Evolutionary conservation across 2,329 filamentous ascomycete species (phyloP), one percentile per base, ranked within the genome.

Genomic region (Trichoderma arundinaceum): DNA sequence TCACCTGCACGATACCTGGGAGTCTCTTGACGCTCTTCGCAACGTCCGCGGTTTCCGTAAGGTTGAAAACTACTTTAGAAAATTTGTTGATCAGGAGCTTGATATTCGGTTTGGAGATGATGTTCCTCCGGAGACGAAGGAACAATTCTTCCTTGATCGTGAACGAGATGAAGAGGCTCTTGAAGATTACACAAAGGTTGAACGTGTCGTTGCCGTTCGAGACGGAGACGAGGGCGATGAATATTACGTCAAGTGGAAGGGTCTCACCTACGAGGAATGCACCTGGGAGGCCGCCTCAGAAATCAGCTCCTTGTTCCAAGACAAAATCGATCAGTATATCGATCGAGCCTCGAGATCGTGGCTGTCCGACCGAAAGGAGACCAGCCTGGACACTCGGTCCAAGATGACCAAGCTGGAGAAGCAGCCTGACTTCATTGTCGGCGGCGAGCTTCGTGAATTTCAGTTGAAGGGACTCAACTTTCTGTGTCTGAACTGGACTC

Each of bases 201-300:
- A 99, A 77, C 88, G 95, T 72, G 90, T 99, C 66, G 97, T 99
- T 72, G 91, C 92, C 62, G 86, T 90, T 66, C 89, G 91, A 68
- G 88, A 92, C 66, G 90, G 90, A 28, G 92, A 95, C 13, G 90
- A 91, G 8, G 92, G 88, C 56, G 87, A 87, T 0, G 92, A 98
- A 76, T 99, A 99, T 77, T 92, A 89, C 69, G 90, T 98, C 78
- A 99, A 99, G 80, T 99, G 95, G 93, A 96, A 95, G 78, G 92
- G 92, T 10, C 85, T 98, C 59, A 92, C 90, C 60, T 99, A 99
- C 75, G 94, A 98, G 72, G 89, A 90, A 68, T 97, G 92, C 78
- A 99, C 96, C 1, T 99, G 96, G 96, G 95, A 99, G 76, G 79
- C 83, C 46, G 91, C 89, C 44, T 84, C 87, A 6, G 83, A 94